phyloP scores from a whole-genome alignment of 2,329 filamentous ascomycete species.

The Venturia asperata region DNA sequence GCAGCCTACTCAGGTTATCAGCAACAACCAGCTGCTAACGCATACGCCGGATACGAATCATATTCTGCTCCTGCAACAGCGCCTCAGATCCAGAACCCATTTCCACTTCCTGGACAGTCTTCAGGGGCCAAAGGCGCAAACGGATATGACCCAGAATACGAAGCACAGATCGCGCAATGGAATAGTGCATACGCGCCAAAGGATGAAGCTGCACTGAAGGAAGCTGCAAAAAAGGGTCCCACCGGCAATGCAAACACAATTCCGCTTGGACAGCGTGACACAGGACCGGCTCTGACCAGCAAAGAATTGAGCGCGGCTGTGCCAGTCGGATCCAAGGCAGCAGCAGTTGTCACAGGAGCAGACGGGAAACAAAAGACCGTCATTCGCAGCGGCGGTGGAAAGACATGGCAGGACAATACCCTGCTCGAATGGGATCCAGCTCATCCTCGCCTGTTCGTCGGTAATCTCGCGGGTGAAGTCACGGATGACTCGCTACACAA shows the following conservation, averaged over 20 bases:
- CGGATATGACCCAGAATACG: conserved; percentile 65
- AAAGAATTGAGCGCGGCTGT: conserved; percentile 35
- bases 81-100: conserved; percentile 74
- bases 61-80: conserved; percentile 38
- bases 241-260: conserved; percentile 39
- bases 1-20: conserved; percentile 14
- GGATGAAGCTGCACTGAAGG: conserved; percentile 39
- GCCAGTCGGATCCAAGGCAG: conserved; percentile 38
- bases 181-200: conserved; percentile 76
- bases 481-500: conserved; percentile 94
- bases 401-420: conserved; percentile 82
- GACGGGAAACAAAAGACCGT: conserved; percentile 76
- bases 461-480: conserved; percentile 93
- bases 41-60: conserved; percentile 35
- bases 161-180: conserved; percentile 90
- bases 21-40: conserved; percentile 6
- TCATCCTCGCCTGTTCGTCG: conserved; percentile 91
- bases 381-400: conserved; percentile 77
- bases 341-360: conserved; percentile 38
- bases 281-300: conserved; percentile 32
- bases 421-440: conserved; percentile 93
- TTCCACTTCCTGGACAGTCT: conserved; percentile 54
- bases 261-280: conserved; percentile 21
- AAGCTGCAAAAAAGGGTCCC: conserved; percentile 27
- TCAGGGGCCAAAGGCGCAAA: conserved; percentile 31